These are phyloP conservation scores for Pugionium cornutum DNA, from an alignment of 345 rosid species.

Conservation along the genomic window DNA sequence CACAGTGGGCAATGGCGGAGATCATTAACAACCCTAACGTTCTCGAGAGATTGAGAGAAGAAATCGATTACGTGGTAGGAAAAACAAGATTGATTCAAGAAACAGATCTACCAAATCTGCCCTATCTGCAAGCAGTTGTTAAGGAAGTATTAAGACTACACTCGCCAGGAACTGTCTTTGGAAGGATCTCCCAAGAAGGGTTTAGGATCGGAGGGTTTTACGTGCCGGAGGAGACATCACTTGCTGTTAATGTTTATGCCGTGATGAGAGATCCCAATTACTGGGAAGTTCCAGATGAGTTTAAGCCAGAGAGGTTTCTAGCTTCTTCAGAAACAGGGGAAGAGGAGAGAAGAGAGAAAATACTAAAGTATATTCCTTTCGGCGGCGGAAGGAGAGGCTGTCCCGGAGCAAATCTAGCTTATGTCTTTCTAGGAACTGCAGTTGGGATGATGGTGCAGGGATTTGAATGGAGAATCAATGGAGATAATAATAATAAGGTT, in stretches of 20 bases:
- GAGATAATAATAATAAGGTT: constrained; percentile 27
- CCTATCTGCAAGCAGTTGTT: constrained; percentile 58
- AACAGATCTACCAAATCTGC: constrained; percentile 53
- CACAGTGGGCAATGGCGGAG: constrained; percentile 64
- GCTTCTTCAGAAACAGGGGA: constrained; percentile 9
- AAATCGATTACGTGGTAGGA: constrained; percentile 53
- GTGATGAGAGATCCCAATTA: constrained; percentile 55
- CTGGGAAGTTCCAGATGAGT: constrained; percentile 64
- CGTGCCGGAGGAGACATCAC: constrained; percentile 54
- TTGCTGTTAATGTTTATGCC: constrained; percentile 57
- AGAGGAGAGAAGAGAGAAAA: constrained; percentile 45
- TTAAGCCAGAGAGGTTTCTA: constrained; percentile 64
- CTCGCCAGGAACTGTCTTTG: constrained; percentile 51
- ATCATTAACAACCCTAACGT: constrained; percentile 53
- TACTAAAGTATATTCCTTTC: constrained; percentile 58
- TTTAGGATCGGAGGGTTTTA: constrained; percentile 47
- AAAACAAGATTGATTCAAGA: constrained; percentile 53
- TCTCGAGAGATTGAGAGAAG: constrained; percentile 52
- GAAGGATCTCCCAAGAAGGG: constrained; percentile 44
- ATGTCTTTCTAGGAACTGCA: constrained; percentile 20
- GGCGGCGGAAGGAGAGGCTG: constrained; percentile 71
- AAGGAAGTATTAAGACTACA: constrained; percentile 70
- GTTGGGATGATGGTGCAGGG: constrained; percentile 39
- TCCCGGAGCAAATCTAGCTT: constrained; percentile 61
- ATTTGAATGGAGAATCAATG: constrained; percentile 46